phyloP scores from a whole-genome alignment of 345 rosid species.

The Eucalyptus caleyi region DNA sequence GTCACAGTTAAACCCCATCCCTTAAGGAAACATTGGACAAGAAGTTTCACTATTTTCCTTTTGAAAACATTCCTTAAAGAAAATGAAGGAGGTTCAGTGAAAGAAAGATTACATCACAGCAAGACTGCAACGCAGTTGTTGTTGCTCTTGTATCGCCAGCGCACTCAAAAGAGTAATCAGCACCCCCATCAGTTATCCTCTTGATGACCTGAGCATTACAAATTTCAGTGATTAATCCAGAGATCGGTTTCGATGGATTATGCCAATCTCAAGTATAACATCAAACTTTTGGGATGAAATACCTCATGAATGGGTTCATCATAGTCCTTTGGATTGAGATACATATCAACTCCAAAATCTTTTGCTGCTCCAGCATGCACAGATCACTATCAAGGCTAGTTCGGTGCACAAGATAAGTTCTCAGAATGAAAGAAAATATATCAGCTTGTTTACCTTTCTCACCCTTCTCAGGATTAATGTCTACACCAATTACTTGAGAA shows the following conservation, averaged over 20 bases:
- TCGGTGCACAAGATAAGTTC: not conserved
- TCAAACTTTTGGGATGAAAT: not conserved
- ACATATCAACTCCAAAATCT: conserved; percentile 69
- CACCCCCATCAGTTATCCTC: conserved; percentile 72
- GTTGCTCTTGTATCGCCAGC: conserved; percentile 61
- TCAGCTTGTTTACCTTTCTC: conserved; percentile 39
- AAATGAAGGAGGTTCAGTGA: not conserved
- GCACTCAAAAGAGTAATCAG: conserved; percentile 87
- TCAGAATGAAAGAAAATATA: not conserved
- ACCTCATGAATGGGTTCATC: conserved; percentile 87
- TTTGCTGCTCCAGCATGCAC: conserved; percentile 39
- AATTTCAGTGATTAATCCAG: not conserved
- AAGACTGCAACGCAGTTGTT: conserved; percentile 76
- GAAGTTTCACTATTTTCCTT: not conserved
- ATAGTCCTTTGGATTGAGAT: conserved; percentile 51
- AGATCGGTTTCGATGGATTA: not conserved
- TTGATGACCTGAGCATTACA: conserved; percentile 49
- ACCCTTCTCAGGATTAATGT: conserved; percentile 59
- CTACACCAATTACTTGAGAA: conserved; percentile 74
- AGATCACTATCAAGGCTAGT: not conserved
- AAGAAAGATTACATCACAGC: conserved; percentile 53
- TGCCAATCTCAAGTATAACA: not conserved
- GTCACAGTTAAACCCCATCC: conserved; percentile 94
- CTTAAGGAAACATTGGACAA: conserved; percentile 6
- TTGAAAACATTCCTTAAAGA: not conserved